A percentile compares a stretch with the other conserved stretches of the same genome.
Evolutionary conservation across 805 yeast genomes (phyloP).

Genomic region (Sugiyamaella floridensis): DNA sequence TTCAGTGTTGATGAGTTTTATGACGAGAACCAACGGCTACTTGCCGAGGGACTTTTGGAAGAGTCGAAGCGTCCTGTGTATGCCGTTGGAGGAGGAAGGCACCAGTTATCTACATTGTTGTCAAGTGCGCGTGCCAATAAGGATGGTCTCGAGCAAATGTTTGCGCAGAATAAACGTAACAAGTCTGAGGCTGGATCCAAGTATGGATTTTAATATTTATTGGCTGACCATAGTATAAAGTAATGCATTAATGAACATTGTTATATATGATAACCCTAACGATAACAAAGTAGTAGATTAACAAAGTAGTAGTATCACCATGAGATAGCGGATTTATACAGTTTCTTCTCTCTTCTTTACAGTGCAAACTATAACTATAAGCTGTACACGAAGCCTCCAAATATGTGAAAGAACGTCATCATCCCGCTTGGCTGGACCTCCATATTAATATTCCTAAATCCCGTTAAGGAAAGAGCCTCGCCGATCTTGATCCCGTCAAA

Average conservation of each 20-base stretch:
- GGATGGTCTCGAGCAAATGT: constrained; percentile 30
- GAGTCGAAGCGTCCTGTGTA: constrained; percentile 24
- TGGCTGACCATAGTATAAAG: background rate
- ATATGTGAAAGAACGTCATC: too few species aligned
- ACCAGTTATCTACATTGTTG: constrained; percentile 28
- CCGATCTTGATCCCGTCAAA: background rate
- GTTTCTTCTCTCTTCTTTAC: too few species aligned
- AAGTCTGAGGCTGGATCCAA: constrained; percentile 25
- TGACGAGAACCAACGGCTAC: constrained; percentile 27
- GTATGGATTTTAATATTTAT: constrained; percentile 26
- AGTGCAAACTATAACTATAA: too few species aligned
- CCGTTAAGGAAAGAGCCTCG: background rate
- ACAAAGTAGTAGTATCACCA: too few species aligned
- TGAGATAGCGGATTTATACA: too few species aligned
- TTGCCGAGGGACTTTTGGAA: constrained; percentile 31
- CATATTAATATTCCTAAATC: background rate
- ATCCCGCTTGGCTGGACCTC: too few species aligned
- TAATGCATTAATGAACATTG: background rate
- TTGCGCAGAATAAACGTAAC: constrained; percentile 20
- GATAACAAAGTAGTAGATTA: too few species aligned
- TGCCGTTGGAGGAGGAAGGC: constrained; percentile 29
- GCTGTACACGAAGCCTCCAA: too few species aligned
- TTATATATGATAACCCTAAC: too few species aligned
- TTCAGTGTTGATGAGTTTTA: constrained; percentile 37
- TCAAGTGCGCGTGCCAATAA: constrained; percentile 28